A percentile compares a stretch with the other conserved stretches of the same genome.
Conservation (phyloP, 202 grass and related monocot species). For the Cymbopogon flexuosus region DNA sequence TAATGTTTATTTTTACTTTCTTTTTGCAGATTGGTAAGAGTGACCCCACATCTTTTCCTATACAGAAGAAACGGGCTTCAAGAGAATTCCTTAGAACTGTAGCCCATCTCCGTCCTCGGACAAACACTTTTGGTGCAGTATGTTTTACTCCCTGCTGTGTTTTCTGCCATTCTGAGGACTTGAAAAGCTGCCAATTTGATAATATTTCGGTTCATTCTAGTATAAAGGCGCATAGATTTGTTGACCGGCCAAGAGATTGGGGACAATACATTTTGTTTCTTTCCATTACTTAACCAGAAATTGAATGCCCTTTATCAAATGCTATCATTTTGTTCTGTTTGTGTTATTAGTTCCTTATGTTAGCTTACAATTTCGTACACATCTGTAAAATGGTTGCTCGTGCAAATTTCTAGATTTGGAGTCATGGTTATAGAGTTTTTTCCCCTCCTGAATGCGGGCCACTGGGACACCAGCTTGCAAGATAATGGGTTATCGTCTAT, state of each 20-base stretch:
- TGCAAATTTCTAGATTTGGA: conserved; percentile 11
- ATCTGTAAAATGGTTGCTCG: background rate
- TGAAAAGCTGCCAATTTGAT: background rate
- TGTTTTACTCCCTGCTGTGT: conserved; percentile 30
- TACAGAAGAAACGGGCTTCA: conserved; percentile 89
- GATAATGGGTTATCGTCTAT: background rate
- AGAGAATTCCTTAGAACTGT: conserved; percentile 91
- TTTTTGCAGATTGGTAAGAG: conserved; percentile 82
- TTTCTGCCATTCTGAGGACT: background rate
- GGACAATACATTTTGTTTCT: background rate
- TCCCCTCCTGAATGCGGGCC: background rate
- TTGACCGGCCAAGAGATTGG: conserved; percentile 2
- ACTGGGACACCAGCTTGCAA: background rate
- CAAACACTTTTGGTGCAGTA: conserved; percentile 98
- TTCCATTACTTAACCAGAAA: background rate
- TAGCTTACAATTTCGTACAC: background rate
- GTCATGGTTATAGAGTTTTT: background rate
- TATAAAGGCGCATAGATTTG: conserved; percentile 10
- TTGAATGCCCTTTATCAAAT: background rate
- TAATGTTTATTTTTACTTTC: conserved; percentile 13
- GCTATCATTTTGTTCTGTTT: background rate
- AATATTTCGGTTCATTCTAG: background rate
- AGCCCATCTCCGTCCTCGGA: conserved; percentile 93
- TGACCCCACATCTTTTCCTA: conserved; percentile 79
- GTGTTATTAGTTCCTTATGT: background rate